These are phyloP conservation scores for Skeletonema marinoi DNA, from an alignment of 108 stramenopile genomes.

Conservation along the genomic window DNA sequence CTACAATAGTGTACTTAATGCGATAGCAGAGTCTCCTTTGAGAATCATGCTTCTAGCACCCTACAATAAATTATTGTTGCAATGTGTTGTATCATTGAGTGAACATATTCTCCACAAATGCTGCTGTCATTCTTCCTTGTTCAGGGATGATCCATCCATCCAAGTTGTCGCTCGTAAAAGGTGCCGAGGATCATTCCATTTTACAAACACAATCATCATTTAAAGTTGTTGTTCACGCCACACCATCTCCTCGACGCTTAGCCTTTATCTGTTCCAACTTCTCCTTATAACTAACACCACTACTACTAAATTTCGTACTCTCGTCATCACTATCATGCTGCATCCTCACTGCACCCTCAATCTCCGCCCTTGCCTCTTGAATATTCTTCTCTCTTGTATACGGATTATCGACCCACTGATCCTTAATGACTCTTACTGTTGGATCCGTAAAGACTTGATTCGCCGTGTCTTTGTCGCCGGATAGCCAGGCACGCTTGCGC, in stretches of 20 bases:
- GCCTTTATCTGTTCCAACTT: slow-evolving; percentile 51
- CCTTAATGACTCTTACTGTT: slow-evolving; percentile 51
- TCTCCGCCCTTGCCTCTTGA: slow-evolving; percentile 25
- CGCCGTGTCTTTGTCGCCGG: slow-evolving; percentile 63
- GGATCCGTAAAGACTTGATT: slow-evolving; percentile 72
- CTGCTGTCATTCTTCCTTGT: too few species aligned
- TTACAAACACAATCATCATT: background rate
- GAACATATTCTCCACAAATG: too few species aligned
- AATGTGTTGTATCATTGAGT: too few species aligned
- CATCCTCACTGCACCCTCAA: slow-evolving; percentile 16
- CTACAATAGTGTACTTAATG: too few species aligned
- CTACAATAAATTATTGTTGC: too few species aligned
- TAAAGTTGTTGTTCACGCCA: slow-evolving; percentile 5
- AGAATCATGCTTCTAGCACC: too few species aligned
- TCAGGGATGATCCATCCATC: too few species aligned
- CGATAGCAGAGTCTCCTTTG: too few species aligned
- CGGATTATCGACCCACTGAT: slow-evolving; percentile 63
- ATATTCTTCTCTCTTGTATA: slow-evolving; percentile 56
- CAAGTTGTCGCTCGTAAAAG: too few species aligned
- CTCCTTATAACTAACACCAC: slow-evolving; percentile 68
- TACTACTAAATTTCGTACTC: slow-evolving; percentile 9
- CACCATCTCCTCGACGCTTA: slow-evolving; percentile 7
- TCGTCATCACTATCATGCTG: background rate
- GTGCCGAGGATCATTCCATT: background rate
- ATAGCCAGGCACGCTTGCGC: slow-evolving; percentile 59